Evolutionary conservation across 345 rosid species (phyloP).

Genomic region (Acer saccharum): DNA sequence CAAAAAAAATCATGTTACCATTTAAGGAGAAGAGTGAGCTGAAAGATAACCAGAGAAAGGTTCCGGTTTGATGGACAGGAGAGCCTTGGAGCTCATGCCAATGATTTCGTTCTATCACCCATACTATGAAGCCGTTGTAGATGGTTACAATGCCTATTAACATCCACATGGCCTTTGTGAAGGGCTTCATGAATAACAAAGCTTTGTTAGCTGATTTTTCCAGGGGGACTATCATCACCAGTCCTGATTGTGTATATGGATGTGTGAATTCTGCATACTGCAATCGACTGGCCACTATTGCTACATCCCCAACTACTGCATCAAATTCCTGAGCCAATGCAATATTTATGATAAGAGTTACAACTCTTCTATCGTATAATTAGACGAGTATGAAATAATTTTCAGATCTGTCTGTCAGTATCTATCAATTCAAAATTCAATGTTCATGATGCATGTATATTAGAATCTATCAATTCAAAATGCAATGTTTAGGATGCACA

Average conservation of each 20-base stretch:
- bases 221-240: constrained; percentile 24
- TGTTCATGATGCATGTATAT: too few relatives aligned
- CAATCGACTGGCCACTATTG: constrained; percentile 17
- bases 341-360: background rate
- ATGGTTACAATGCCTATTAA: constrained; percentile 9
- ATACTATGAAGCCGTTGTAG: constrained; percentile 32
- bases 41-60: constrained; percentile 29
- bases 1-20: constrained; percentile 7
- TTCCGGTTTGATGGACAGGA: constrained; percentile 9
- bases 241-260: constrained; percentile 28
- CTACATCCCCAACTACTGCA: constrained; percentile 20
- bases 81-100: constrained; percentile 14
- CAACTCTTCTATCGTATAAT: too few relatives aligned
- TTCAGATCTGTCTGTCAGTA: too few relatives aligned
- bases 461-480: too few relatives aligned
- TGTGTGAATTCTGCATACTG: constrained; percentile 30
- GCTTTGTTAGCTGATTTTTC: constrained; percentile 14
- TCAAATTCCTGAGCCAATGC: constrained; percentile 21
- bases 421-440: background rate
- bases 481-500: too few relatives aligned
- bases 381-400: too few relatives aligned
- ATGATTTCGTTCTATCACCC: constrained; percentile 27
- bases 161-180: constrained; percentile 26
- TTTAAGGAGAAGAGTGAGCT: constrained; percentile 23
- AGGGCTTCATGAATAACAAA: constrained; percentile 28